Conservation (phyloP, 2,329 filamentous ascomycete genomes). For the Neonectria faginata region DNA sequence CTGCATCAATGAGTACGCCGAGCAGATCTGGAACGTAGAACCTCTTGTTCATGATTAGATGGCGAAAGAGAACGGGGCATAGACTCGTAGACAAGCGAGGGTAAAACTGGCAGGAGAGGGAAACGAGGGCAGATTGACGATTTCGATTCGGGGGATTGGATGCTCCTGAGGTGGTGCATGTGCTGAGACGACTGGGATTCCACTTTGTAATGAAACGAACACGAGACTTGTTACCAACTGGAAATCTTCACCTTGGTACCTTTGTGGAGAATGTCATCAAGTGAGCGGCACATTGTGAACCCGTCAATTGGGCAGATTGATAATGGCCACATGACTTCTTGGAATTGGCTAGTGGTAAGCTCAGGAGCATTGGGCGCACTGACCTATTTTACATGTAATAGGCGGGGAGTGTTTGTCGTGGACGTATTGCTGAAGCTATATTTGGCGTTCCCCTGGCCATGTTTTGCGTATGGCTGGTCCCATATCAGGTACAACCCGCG, state of each 20-base stretch:
- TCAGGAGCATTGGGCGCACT: background rate
- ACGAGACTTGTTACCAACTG: constrained; percentile 19
- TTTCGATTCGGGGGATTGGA: background rate
- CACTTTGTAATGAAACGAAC: constrained; percentile 33
- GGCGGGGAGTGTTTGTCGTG: background rate
- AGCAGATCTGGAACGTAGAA: constrained; percentile 97
- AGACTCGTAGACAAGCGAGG: constrained; percentile 28
- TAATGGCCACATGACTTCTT: background rate
- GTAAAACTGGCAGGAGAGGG: constrained; percentile 20
- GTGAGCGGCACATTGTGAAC: background rate
- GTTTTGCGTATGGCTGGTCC: background rate
- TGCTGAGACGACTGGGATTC: constrained; percentile 8
- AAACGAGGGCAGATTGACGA: constrained; percentile 33
- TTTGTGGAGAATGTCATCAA: background rate
- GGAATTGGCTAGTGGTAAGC: background rate
- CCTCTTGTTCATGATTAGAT: constrained; percentile 67
- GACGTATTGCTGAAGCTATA: background rate
- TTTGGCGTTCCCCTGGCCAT: background rate
- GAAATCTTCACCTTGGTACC: constrained; percentile 4
- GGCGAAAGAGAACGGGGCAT: constrained; percentile 24
- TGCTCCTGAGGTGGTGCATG: background rate
- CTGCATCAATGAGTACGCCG: constrained; percentile 97
- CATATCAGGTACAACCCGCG: background rate
- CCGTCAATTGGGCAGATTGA: background rate
- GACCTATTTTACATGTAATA: background rate